Conservation (phyloP, 768 basidiomycete genomes). For the Leccinellum albellum region DNA sequence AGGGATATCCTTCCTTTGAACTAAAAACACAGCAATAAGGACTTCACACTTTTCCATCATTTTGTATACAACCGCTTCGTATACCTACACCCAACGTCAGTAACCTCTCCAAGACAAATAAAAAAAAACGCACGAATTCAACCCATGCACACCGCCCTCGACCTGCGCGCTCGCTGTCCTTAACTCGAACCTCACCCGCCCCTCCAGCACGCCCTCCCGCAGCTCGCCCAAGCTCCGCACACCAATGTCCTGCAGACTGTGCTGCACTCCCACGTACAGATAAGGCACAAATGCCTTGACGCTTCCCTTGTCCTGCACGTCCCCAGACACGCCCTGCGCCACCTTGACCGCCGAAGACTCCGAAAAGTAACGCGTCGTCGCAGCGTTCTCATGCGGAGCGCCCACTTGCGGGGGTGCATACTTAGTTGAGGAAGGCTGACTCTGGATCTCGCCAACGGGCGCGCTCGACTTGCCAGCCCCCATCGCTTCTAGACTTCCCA, state of each 20-base stretch:
- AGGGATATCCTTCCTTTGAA: neutral
- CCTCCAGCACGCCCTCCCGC: slow-evolving; percentile 58
- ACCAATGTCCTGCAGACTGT: slow-evolving; percentile 93
- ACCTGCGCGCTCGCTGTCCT: slow-evolving; percentile 93
- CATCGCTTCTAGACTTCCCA: slow-evolving; percentile 96
- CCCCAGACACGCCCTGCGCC: slow-evolving; percentile 93
- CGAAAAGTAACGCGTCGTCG: slow-evolving; percentile 73
- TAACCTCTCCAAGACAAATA: neutral
- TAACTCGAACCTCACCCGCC: slow-evolving; percentile 82
- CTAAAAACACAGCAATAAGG: neutral
- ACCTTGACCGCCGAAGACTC: slow-evolving; percentile 82
- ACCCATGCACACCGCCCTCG: slow-evolving; percentile 92
- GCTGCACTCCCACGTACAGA: slow-evolving; percentile 77
- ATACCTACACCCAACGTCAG: slow-evolving; percentile 39
- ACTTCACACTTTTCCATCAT: neutral
- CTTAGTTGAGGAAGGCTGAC: slow-evolving; percentile 34
- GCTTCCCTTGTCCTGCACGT: slow-evolving; percentile 96
- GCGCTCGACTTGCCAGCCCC: slow-evolving; percentile 59
- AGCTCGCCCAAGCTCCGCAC: slow-evolving; percentile 65
- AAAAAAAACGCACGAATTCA: slow-evolving; percentile 75
- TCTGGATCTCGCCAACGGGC: slow-evolving; percentile 14
- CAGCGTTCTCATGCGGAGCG: slow-evolving; percentile 78
- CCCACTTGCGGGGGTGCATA: slow-evolving; percentile 45
- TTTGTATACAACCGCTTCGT: slow-evolving; percentile 54
- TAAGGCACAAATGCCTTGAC: slow-evolving; percentile 91